Evolutionary conservation across 2,329 filamentous ascomycete genomes (phyloP).

Genomic region (Ascochyta lentis): DNA sequence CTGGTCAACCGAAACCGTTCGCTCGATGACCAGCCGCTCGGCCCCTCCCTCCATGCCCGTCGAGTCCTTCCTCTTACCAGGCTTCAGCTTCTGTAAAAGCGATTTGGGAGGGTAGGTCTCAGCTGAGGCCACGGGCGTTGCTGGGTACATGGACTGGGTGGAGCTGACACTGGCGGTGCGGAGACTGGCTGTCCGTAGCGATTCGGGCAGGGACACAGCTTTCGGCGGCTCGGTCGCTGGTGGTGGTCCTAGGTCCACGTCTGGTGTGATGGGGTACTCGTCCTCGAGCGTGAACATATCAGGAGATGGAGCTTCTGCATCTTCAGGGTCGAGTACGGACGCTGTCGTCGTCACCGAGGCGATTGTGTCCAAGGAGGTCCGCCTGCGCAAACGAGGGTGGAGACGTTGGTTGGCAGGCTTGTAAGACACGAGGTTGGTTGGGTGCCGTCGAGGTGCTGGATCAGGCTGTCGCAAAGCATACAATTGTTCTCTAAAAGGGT

Average conservation of each 20-base stretch:
- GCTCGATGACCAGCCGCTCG: slow-evolving; percentile 38
- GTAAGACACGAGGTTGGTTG: slow-evolving; percentile 29
- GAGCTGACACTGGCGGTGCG: slow-evolving; percentile 20
- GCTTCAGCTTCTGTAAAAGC: slow-evolving; percentile 30
- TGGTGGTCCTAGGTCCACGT: slow-evolving; percentile 2
- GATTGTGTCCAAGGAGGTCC: slow-evolving; percentile 44
- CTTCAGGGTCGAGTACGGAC: slow-evolving; percentile 25
- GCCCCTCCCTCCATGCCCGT: slow-evolving; percentile 18
- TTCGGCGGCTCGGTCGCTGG: slow-evolving; percentile 4
- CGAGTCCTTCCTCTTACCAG: slow-evolving; percentile 12
- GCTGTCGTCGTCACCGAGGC: slow-evolving; percentile 36
- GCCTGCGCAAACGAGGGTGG: slow-evolving; percentile 28
- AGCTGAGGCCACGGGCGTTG: slow-evolving; percentile 19
- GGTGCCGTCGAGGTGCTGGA: slow-evolving; percentile 20
- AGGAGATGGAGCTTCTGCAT: slow-evolving; percentile 21
- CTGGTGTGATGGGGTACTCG: slow-evolving; percentile 12
- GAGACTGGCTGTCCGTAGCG: slow-evolving; percentile 12
- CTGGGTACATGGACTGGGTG: slow-evolving; percentile 16
- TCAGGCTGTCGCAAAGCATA: slow-evolving; percentile 11
- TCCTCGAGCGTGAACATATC: slow-evolving; percentile 21
- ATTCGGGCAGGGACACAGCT: slow-evolving; percentile 4
- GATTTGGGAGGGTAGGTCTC: slow-evolving; percentile 28
- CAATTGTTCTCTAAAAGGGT: slow-evolving; percentile 21
- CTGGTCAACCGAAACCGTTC: slow-evolving; percentile 44
- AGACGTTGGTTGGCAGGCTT: slow-evolving; percentile 28